A percentile compares a stretch with the other conserved stretches of the same genome.
Conservation (phyloP, 1,284 basidiomycete genomes). For the Melampsora abietis-canadensis region DNA sequence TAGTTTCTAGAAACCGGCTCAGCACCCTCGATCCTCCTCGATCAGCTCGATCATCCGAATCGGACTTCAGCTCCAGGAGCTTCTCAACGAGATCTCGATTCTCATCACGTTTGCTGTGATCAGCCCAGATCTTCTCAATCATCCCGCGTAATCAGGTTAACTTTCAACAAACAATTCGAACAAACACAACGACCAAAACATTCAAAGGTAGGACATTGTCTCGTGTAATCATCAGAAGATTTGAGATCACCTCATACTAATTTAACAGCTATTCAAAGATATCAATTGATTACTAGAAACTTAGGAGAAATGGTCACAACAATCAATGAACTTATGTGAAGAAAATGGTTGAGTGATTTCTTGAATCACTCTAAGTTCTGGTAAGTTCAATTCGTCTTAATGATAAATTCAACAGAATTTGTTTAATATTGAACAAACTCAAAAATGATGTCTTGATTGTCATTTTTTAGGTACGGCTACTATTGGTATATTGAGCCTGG, state of each 20-base stretch:
- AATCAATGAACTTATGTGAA: conserved; percentile 74
- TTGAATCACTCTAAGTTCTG: conserved; percentile 92
- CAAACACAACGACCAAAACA: too few relatives aligned
- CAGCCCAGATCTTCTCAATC: too few relatives aligned
- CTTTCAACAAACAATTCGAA: too few relatives aligned
- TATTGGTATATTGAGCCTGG: conserved; percentile 76
- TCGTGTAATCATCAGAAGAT: too few relatives aligned
- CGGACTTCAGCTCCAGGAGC: too few relatives aligned
- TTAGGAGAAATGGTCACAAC: conserved; percentile 83
- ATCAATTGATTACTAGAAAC: conserved; percentile 77
- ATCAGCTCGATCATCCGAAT: too few relatives aligned
- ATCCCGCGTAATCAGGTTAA: too few relatives aligned
- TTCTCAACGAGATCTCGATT: too few relatives aligned
- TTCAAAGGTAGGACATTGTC: too few relatives aligned
- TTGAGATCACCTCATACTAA: neutral
- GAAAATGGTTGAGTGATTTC: conserved; percentile 68
- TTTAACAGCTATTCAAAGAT: conserved; percentile 63
- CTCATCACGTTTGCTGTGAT: too few relatives aligned
- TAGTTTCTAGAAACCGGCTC: too few relatives aligned
- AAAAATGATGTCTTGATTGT: conserved; percentile 13
- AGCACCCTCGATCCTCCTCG: too few relatives aligned
- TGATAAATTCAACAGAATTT: conserved; percentile 10
- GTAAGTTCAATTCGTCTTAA: conserved; percentile 62
- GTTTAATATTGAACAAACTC: conserved; percentile 37
- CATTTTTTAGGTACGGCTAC: conserved; percentile 73